Evolutionary conservation across 2,329 filamentous ascomycete species (phyloP), one percentile per base, ranked within the genome.

Genomic region (Ophiocordyceps australis): DNA sequence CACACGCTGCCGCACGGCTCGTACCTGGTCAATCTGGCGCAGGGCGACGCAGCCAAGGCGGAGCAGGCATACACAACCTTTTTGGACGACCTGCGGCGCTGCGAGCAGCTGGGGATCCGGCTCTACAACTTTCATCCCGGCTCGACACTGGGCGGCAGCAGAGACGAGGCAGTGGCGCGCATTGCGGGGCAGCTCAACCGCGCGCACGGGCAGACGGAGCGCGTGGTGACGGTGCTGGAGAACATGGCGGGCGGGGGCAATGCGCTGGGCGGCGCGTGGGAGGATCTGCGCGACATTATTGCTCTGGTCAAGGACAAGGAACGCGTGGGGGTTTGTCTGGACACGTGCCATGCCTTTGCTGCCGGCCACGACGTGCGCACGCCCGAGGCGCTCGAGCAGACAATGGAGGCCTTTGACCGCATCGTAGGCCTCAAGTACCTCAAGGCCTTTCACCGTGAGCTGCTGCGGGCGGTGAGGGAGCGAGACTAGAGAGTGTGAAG

Each of bases 81-180:
- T 48, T 43, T 92, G 11, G 85, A 98, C 39, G 89, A 98, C 46
- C 60, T 98, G 2, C 57, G 68, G 26, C 72, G 89, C 8, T 95
- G 89, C 48, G 79, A 93, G 42, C 62, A 65, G 23, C 67, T 98
- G 1, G 82, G 83, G 2, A 93, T 98, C 41, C 62, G 56, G 33
- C 63, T 94, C n/a, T 98, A 95, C 59, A 98, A 98, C 52, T 95
- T 98, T 55, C 89, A 98, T 45, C 89, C 89, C 0, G 89, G 89
- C 13, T 85, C 75, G 30, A 76, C 76, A 2, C 77, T 76, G 29
- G 72, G 74, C 24, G 65, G 65, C 18, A 59, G 65, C 4, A 68
- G 75, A 19, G 55, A 62, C 1, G 73, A 70, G 13, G 85, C 85
- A 4, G 74, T 92, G 30, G 59, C 53, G 10, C 71, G 89, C 20